These are phyloP conservation scores for Crithidia mellificae DNA, from an alignment of 208 protist genomes.

Conservation along the genomic window DNA sequence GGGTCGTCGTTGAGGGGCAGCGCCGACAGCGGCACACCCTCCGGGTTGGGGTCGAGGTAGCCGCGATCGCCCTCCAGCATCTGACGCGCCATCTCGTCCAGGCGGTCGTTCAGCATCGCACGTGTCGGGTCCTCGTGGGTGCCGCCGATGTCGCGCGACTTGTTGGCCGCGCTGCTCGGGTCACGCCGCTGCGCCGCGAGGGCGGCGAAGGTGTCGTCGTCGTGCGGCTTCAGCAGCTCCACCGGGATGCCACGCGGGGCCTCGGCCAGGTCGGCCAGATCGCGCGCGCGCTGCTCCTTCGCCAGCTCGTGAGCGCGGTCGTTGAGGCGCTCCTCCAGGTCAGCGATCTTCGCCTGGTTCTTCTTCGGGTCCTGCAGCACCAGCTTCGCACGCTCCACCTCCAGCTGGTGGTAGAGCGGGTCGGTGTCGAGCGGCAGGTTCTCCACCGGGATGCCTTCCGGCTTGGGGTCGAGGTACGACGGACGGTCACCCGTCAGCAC, in stretches of 20 bases:
- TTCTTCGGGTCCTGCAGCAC: conserved; percentile 57
- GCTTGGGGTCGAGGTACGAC: conserved; percentile 56
- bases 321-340: conserved; percentile 75
- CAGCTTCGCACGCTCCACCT: conserved; percentile 78
- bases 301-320: conserved; percentile 78
- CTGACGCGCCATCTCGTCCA: conserved; percentile 63
- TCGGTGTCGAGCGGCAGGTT: conserved; percentile 63
- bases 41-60: conserved; percentile 63
- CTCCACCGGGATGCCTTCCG: conserved; percentile 58
- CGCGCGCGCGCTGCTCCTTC: conserved; percentile 50
- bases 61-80: conserved; percentile 53
- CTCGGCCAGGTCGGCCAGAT: conserved; percentile 48
- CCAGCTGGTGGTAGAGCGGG: conserved; percentile 61
- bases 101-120: conserved; percentile 54
- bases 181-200: conserved; percentile 48
- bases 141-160: conserved; percentile 32
- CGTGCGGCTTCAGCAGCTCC: conserved; percentile 57
- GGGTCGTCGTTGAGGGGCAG: conserved; percentile 71
- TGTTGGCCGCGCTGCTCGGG: conserved; percentile 22
- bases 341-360: conserved; percentile 60
- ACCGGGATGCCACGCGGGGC: conserved; percentile 66
- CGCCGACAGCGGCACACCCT: conserved; percentile 61
- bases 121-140: conserved; percentile 21
- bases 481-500: conserved; percentile 49
- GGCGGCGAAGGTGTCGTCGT: conserved; percentile 56